Evolutionary conservation across 78 protist genomes (phyloP), one percentile per base, ranked within the genome.

Genomic region (Emiliania huxleyi): DNA sequence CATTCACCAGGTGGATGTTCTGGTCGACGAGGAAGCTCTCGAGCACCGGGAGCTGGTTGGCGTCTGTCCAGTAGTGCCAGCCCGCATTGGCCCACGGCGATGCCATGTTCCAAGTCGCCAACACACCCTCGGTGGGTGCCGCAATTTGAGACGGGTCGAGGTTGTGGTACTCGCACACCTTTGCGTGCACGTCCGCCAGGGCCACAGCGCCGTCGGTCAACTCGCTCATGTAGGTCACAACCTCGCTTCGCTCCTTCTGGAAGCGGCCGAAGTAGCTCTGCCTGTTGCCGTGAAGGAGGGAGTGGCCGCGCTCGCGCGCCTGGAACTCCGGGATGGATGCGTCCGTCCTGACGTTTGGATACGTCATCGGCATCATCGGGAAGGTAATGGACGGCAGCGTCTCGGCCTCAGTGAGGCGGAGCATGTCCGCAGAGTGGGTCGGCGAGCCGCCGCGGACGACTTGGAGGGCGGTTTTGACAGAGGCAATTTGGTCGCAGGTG

Each of bases 21-120:
- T 71, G 42, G 81, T 6, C 21, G 40, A 5, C 37, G 42, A 71
- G 81, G 81, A 71, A 71, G 0, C 0, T 22, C 22, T 71, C 40
- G 42, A 71, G 81, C 40, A 0, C 42, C 25, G 37, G 8, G 33
- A 22, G 40, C 75, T 69, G 23, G 0, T 2, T 11, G 2, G 81
- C 81, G 42, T 71, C 81, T 40, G 81, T 71, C 81, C 81, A 71
- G 42, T 71, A 71, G 81, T 71, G 81, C 81, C 81, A 71, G n/a
- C n/a, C 81, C 5, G 81, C 2, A 22, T 71, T 5, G 43, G 81
- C 37, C 44, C 42, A 71, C 33, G 81, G 81, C 37, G 81, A 33
- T 18, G 81, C 81, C 18, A 71, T 35, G 42, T 71, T 71, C 42
- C 42, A 71, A 35, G 81, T 71, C n/a, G 18, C 81, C 1, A 71